Conservation (phyloP, 2,329 filamentous ascomycete species). For the Phoma sp. region DNA sequence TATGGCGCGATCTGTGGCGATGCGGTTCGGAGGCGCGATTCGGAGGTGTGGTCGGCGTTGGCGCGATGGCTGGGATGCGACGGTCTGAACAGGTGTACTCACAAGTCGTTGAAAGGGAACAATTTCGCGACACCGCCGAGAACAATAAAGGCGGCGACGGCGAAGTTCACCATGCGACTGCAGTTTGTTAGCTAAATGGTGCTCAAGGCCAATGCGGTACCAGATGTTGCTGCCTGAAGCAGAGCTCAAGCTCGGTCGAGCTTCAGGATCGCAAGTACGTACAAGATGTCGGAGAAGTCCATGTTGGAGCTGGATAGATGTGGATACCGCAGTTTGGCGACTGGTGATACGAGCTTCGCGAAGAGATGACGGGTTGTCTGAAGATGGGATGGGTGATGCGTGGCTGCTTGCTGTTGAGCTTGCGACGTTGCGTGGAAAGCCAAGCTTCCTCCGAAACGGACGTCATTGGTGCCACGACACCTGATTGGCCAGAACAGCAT, state of each 20-base stretch:
- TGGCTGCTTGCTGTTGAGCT: constrained; percentile 7
- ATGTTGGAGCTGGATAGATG: constrained; percentile 59
- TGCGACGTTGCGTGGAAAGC: constrained; percentile 12
- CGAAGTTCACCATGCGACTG: constrained; percentile 95
- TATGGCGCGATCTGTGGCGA: background rate
- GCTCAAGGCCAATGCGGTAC: constrained; percentile 11
- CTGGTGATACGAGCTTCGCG: background rate
- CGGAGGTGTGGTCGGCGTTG: background rate
- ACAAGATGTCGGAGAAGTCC: constrained; percentile 95
- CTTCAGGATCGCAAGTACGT: constrained; percentile 53
- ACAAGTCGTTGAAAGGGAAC: constrained; percentile 59
- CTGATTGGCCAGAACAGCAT: constrained; percentile 6
- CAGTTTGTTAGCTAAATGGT: constrained; percentile 24
- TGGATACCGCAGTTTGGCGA: constrained; percentile 45
- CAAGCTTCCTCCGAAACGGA: constrained; percentile 14
- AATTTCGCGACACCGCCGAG: constrained; percentile 81
- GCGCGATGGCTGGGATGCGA: constrained; percentile 8
- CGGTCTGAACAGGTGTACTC: constrained; percentile 32
- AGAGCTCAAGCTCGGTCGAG: constrained; percentile 18
- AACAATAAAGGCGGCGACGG: constrained; percentile 83
- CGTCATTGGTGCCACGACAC: constrained; percentile 10
- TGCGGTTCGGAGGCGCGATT: background rate
- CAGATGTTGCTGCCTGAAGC: constrained; percentile 26
- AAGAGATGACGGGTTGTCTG: constrained; percentile 4
- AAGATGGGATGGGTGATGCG: constrained; percentile 10